Evolutionary conservation across 208 protist species (phyloP), one percentile per base, ranked within the genome.

Genomic region (Trypanosoma scelopori): DNA sequence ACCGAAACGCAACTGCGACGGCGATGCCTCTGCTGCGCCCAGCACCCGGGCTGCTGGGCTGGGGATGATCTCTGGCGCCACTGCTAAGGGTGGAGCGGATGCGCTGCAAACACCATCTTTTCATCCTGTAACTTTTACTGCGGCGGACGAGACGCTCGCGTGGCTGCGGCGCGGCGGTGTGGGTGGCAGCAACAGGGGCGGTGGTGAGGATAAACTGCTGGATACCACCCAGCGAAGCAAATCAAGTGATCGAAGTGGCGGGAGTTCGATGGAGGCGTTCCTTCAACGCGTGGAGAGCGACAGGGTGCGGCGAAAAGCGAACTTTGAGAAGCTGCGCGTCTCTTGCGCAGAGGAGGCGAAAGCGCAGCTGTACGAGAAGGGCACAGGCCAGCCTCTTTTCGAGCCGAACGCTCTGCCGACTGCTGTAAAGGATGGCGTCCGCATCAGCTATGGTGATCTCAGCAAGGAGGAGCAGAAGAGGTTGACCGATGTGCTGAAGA

Each of bases 381-480:
- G 45, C 20, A 89, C 85, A 15, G 85, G 80, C 11, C 74, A 84
- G 62, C 85, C 71, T 2, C 59, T 89, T 55, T 89, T 89, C 69
- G 49, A 46, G 7, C 85, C 85, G 12, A 89, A 92, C 56, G 75
- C 80, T 7, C 55, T 86, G 53, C 85, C 85, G n/a, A 81, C 80
- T 2, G 65, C 76, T 16, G 45, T 73, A 65, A 74, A 78, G 55
- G 73, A 82, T 53, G 81, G 78, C 32, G 62, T 53, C 28, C 77
- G 74, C 25, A 68, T 92, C 23, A 51, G 69, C 12, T 92, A 82
- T 47, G 69, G 78, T 4, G 52, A 82, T 25, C 69, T 88, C 16
- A 35, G 57, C 12, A 53, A 55, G 42, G 69, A 82, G 23, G 76
- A 92, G 57, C 76, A 78, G 60, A 48, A 46, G 11, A 48, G 63